Base-by-base conservation (phyloP, 352 stramenopile genomes). In the Peronospora farinosa region DNA sequence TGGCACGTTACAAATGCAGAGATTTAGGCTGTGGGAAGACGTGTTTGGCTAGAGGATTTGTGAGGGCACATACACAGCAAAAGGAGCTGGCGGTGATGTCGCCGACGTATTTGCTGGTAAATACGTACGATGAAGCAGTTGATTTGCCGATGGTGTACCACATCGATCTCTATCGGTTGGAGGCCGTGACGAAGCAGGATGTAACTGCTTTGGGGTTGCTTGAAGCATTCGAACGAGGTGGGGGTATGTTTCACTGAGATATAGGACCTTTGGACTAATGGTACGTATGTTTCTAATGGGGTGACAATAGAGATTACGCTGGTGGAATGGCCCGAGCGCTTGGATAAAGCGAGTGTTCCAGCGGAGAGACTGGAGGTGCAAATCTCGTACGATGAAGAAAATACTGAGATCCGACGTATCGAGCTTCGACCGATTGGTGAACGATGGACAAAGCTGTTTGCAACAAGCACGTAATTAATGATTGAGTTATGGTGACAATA, bases 21-120 rank as follows among this genome's bases (percentile, higher is more conserved):
- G 88, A 97, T 67, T 63, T 98, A 35, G 92, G 90, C 16, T 92
- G 86, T 36, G 92, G 92, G 15, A 98, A 98, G 65, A 97, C 88
- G 13, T 95, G 86, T 70, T 86, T 98, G 52, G 80, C 86, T n/a
- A 70, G 90, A 27, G 92, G 90, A 17, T 97, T 97, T 52, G 63
- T 97, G 16, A 79, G 86, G 0, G 65, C 60, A 21, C 55, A 78
- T 41, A 77, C 74, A 0, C 40, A 65, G 10, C 54, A 78, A 44
- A 25, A 55, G 7, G 50, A 67, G 23, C 50, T 95, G 36, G 57
- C 74, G 12, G 86, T 98, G 17, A 97, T 89, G 11, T 97, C 88
- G 21, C 90, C 92, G 0, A 97, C 88, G 10, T 98, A 96, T 68
- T 65, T 98, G 37, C 74, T 98, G 10, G 86, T 93, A 5, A 97